Base-by-base conservation (phyloP, 1,284 basidiomycete genomes). In the Pseudozyma sp. region DNA sequence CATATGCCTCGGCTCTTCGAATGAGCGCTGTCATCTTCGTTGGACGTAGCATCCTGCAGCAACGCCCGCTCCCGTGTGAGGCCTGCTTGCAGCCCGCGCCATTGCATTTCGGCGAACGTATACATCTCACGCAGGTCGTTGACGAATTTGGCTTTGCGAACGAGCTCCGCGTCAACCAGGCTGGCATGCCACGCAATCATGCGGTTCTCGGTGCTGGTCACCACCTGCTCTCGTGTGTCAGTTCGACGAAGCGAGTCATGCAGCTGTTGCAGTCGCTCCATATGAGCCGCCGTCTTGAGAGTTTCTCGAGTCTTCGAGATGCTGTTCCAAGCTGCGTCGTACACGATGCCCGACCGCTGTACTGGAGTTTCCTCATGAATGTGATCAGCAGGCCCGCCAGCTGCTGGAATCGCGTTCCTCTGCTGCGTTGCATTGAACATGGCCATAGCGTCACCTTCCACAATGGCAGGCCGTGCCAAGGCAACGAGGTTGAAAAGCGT, bases 121-220 rank as follows among this genome's bases (percentile, higher is more conserved):
- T 59, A 37, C 54, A 75, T 70, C 56, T 82, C 81, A 37, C 63
- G 75, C 34, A 75, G 52, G 43, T 83, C 81, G 45, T 79, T 76
- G 43, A 63, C 54, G 43, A 76, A 75, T 44, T 77, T 75, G 49
- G 56, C 60, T 31, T 47, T 66, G 16, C 71, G 62, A 6, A 67
- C 52, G 16, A 73, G 50, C 29, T 80, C 78, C 11, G 60, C 58
- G 17, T 75, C 64, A 39, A 67, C 56, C 24, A 81, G 37, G 31
- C 60, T 71, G 7, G 56, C 47, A 34, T 82, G 70, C 81, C 81
- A 83, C 7, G 62, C 61, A 7, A 62, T 43, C 65, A 82, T 62
- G 17, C 78, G 74, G 14, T 56, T 52, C 47, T 82, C 78, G 19
- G 71, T 75, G 19, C 52, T 58, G 5, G 51, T 52, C 7, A 71